Percentiles rank a stretch among this genome's conserved stretches.
These are phyloP conservation scores for Prunella vulgaris DNA, from an alignment of 257 asterid genomes.

Conservation along the genomic window DNA sequence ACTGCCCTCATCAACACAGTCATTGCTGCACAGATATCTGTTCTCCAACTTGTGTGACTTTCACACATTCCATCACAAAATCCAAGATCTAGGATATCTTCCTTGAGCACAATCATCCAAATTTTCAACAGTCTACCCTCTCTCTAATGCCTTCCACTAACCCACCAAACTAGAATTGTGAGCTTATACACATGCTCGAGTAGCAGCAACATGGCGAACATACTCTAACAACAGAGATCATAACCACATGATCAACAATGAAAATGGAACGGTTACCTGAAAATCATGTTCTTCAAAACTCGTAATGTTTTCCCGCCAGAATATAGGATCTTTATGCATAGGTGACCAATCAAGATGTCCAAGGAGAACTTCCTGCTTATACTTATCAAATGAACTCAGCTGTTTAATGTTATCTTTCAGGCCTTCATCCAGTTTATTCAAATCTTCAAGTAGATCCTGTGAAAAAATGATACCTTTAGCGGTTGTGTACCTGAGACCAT, in stretches of 20 bases:
- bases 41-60: no score
- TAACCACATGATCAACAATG: background rate
- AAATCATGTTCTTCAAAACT: slow-evolving; percentile 79
- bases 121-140: no score
- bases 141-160: no score
- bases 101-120: no score
- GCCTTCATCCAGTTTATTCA: slow-evolving; percentile 76
- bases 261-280: slow-evolving; percentile 48
- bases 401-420: slow-evolving; percentile 64
- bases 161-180: background rate
- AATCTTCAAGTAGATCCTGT: slow-evolving; percentile 79
- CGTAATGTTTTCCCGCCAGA: slow-evolving; percentile 75
- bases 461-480: slow-evolving; percentile 4
- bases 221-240: background rate
- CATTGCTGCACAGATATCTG: no score
- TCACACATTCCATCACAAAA: no score
- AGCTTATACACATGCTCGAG: slow-evolving; percentile 1
- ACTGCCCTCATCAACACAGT: no score
- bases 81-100: no score
- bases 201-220: background rate
- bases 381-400: slow-evolving; percentile 77
- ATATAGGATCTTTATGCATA: slow-evolving; percentile 80
- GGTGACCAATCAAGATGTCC: slow-evolving; percentile 96
- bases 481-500: slow-evolving; percentile 10
- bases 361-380: slow-evolving; percentile 86